Percentiles rank a stretch among this genome's conserved stretches.
phyloP scores from a whole-genome alignment of 768 basidiomycete species.

The Tylopilus plumbeoviolaceoides region DNA sequence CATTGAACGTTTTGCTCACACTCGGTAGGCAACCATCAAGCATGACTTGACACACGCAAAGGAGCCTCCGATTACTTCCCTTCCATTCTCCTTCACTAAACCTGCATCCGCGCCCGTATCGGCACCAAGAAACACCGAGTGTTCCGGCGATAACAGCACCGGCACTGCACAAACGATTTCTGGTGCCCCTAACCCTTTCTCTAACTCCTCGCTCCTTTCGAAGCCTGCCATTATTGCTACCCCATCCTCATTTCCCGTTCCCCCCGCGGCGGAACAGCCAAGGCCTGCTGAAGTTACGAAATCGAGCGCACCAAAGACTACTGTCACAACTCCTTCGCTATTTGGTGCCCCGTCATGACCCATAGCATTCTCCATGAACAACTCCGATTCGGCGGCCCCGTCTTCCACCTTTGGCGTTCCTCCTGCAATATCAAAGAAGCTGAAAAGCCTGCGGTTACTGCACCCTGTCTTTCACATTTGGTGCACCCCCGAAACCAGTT shows the following conservation, averaged over 20 bases:
- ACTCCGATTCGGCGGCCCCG: neutral
- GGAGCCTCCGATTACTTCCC: constrained; percentile 58
- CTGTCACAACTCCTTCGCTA: constrained; percentile 5
- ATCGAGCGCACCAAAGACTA: constrained; percentile 1
- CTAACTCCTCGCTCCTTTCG: constrained; percentile 44
- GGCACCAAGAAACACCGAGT: no score
- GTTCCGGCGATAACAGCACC: constrained; percentile 8
- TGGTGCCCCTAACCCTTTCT: constrained; percentile 62
- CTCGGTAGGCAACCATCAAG: constrained; percentile 32
- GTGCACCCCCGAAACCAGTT: constrained; percentile 18
- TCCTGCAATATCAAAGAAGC: constrained; percentile 13
- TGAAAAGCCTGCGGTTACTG: constrained; percentile 11
- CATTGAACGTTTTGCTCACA: constrained; percentile 1
- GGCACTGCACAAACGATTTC: constrained; percentile 10
- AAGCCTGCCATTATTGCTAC: constrained; percentile 36
- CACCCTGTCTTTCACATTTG: constrained; percentile 30
- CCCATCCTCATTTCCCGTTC: constrained; percentile 23
- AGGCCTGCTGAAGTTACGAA: constrained; percentile 3
- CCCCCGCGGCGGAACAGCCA: constrained; percentile 11
- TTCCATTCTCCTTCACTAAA: constrained; percentile 64
- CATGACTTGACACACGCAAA: constrained; percentile 45
- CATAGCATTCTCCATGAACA: constrained; percentile 1
- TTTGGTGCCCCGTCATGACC: constrained; percentile 12
- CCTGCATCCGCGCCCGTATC: constrained; percentile 11
- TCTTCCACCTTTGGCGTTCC: constrained; percentile 8